These are phyloP conservation scores for Glaciozyma martinii DNA, from an alignment of 768 basidiomycete genomes.

Conservation along the genomic window DNA sequence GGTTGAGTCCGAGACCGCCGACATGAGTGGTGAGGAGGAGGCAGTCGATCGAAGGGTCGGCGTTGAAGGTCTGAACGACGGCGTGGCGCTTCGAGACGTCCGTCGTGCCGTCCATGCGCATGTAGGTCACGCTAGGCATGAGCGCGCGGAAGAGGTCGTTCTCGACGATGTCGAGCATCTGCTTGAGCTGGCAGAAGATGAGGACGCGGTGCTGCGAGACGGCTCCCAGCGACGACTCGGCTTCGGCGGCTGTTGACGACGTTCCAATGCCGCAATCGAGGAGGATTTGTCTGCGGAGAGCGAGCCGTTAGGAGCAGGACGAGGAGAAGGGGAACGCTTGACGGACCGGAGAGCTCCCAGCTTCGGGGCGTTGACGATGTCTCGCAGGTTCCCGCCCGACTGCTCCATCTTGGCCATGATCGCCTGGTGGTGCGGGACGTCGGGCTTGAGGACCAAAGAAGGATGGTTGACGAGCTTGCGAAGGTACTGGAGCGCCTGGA, in stretches of 20 bases:
- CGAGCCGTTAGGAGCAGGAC: conserved; percentile 5
- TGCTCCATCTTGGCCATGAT: conserved; percentile 44
- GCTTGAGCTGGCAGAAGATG: conserved; percentile 98
- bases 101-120: conserved; percentile 90
- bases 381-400: conserved; percentile 45
- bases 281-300: conserved; percentile 68
- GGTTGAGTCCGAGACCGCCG: conserved; percentile 85
- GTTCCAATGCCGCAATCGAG: conserved; percentile 86
- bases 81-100: conserved; percentile 91
- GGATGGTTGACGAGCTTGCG: conserved; percentile 98
- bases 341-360: conserved; percentile 76
- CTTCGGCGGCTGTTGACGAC: conserved; percentile 46
- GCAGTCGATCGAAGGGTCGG: conserved; percentile 94
- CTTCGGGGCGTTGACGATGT: conserved; percentile 89
- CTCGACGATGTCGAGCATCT: conserved; percentile 97
- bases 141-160: conserved; percentile 77
- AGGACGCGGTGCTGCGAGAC: conserved; percentile 96
- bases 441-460: conserved; percentile 70
- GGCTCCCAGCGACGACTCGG: conserved; percentile 44
- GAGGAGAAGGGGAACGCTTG: not conserved
- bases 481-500: conserved; percentile 93
- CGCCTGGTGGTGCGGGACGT: conserved; percentile 51
- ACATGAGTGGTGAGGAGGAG: conserved; percentile 92
- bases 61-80: conserved; percentile 94
- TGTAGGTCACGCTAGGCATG: conserved; percentile 96